phyloP scores from a whole-genome alignment of 2,329 filamentous ascomycete species.

The Aspergillus transmontanensis region DNA sequence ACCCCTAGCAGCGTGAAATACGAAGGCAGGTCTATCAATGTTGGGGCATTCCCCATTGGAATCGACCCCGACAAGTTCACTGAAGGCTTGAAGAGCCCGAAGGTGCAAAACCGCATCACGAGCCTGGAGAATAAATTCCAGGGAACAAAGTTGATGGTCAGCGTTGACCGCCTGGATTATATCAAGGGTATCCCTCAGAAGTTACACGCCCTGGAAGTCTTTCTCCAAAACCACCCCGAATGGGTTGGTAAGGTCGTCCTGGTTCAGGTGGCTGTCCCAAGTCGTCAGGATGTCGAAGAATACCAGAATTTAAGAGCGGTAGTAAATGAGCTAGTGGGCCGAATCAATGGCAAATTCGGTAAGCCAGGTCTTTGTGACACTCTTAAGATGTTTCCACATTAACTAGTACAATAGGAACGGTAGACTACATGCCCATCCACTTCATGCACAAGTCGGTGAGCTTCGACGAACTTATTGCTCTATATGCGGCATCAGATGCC shows the following conservation, averaged over 20 bases:
- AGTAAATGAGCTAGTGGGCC: conserved; percentile 90
- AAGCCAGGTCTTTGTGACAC: conserved; percentile 21
- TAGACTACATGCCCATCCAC: conserved; percentile 97
- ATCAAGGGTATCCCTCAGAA: conserved; percentile 98
- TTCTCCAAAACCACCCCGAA: conserved; percentile 90
- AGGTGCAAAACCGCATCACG: conserved; percentile 81
- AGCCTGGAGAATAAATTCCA: conserved; percentile 84
- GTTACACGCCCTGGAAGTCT: conserved; percentile 88
- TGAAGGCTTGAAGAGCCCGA: conserved; percentile 77
- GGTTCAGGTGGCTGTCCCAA: conserved; percentile 90
- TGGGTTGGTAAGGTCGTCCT: conserved; percentile 96
- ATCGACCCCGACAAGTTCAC: conserved; percentile 95
- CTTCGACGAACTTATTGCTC: conserved; percentile 87
- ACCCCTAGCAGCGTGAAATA: conserved; percentile 90
- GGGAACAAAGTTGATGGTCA: conserved; percentile 90
- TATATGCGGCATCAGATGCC: conserved; percentile 86
- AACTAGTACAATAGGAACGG: conserved; percentile 59
- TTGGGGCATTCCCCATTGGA: conserved; percentile 91
- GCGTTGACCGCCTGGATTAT: conserved; percentile 92
- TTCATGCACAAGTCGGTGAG: conserved; percentile 93
- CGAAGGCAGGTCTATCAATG: conserved; percentile 78
- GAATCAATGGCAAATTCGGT: conserved; percentile 92
- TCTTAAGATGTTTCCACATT: conserved; percentile 8
- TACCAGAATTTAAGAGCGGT: conserved; percentile 92
- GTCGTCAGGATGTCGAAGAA: conserved; percentile 89